Evolutionary conservation across 1,139 yeast genomes (phyloP), one percentile per base, ranked within the genome.

Genomic region (Saccharomyces hybrid): DNA sequence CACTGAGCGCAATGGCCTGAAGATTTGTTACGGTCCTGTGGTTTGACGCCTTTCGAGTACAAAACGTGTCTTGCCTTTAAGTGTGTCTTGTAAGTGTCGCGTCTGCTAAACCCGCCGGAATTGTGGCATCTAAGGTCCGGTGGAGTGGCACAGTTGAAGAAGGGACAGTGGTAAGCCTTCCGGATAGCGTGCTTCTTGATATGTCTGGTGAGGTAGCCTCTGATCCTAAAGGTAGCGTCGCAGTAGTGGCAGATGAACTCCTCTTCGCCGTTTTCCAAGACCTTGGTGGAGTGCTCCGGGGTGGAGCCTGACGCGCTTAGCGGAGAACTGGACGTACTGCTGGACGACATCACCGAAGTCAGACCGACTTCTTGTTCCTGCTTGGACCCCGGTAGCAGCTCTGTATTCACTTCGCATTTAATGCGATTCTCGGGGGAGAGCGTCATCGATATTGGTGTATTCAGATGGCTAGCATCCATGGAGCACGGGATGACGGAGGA

Each of bases 81-180:
- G 72, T 91, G 99, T 1, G 97, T 91, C 74, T 91, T 91, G 75
- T 87, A 91, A 1, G 98, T 93, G 69, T 91, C 99, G 66, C 97
- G 81, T 69, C 99, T 82, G 11, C 96, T 88, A 67, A 91, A 91
- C 0, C 97, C 98, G 44, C 98, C 99, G 9, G 84, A 83, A 34
- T 89, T 87, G 70, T 91, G 98, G 69, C 98, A 91, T 61, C 83
- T 81, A 60, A 78, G 78, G 21, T 82, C 80, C 42, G 80, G 61
- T 1, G 67, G 61, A 14, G 61, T 68, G 53, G 75, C 74, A 50
- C 73, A 73, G 56, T 82, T 78, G 73, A 75, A 89, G 73, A 86
- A 91, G 6, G 98, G 98, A 71, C 99, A 91, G 51, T 82, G 79
- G 71, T 88, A 91, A 2, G 97, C 97, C 73, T 90, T 91, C 55